Base-by-base conservation (phyloP, 352 stramenopile species). In the Globisporangium megalacanthum region DNA sequence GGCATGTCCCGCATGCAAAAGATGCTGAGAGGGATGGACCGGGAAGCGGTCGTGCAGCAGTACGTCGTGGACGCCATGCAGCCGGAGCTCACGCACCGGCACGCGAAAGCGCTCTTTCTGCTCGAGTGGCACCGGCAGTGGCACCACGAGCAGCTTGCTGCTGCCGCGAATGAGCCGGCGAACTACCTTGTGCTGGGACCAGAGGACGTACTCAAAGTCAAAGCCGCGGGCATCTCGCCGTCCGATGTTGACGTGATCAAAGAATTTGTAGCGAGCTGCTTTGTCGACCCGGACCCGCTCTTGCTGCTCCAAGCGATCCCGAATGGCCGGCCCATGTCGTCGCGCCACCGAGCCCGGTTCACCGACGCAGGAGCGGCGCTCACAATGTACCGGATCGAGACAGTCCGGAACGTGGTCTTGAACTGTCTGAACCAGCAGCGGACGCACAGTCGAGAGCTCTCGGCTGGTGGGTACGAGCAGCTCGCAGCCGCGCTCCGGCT, bases 231-330 rank as follows among this genome's bases (percentile, higher is more conserved):
- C 13, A 68, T 94, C 1, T 90, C 77, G 0, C 56, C 64, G 3
- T 88, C 84, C 45, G 84, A 94, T 48, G 62, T 92, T 13, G 79
- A 94, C 49, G 73, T 94, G 41, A 90, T 94, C 59, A 94, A 92
- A 61, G 81, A 94, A 46, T 94, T 94, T 60, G 64, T 94, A n/a
- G 75, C 71, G 19, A 89, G 77, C 54, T 94, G 84, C 65, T 94
- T 94, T 56, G 58, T 84, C 19, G 75, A 89, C 8, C 72, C 79
- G 0, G 81, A 92, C 11, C 67, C 72, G 22, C 25, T 29, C 25
- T 29, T 29, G 25, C 55, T 90, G 37, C 47, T 79, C 19, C 37
- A 56, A 22, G 50, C 20, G 22, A 13, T 10, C 19, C 14, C 46
- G 53, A 53, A 49, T 2, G 54, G 46, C 22, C 75, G 64, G 36